Percentiles rank a stretch among this genome's conserved stretches.
phyloP scores from a whole-genome alignment of 2,329 filamentous ascomycete species.

The Mycosphaerella arachidis region DNA sequence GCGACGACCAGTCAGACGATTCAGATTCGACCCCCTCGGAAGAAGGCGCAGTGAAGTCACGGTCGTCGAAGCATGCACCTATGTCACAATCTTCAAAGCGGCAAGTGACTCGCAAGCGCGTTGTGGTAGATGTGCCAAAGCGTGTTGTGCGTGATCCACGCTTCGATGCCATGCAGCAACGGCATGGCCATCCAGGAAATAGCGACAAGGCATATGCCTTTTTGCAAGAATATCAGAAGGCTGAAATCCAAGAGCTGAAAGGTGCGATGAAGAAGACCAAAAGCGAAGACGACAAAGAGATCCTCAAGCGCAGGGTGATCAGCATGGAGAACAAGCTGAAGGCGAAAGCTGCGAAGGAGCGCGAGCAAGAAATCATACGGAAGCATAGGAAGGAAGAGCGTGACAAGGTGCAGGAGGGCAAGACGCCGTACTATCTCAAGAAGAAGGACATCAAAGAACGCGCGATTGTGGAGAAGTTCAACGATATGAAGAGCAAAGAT shows the following conservation, averaged over 20 bases:
- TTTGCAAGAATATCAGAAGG: slow-evolving; percentile 75
- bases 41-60: slow-evolving; percentile 38
- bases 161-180: slow-evolving; percentile 66
- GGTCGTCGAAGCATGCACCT: slow-evolving; percentile 83
- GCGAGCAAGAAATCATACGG: slow-evolving; percentile 63
- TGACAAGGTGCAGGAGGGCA: slow-evolving; percentile 78
- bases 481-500: slow-evolving; percentile 78
- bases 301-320: slow-evolving; percentile 66
- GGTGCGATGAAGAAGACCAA: slow-evolving; percentile 63
- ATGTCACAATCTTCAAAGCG: slow-evolving; percentile 75
- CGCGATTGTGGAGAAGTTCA: slow-evolving; percentile 72
- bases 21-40: slow-evolving; percentile 39
- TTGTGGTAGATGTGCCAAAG: slow-evolving; percentile 61
- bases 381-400: slow-evolving; percentile 80
- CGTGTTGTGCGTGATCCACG: slow-evolving; percentile 71
- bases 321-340: slow-evolving; percentile 76
- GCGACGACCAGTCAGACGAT: slow-evolving; percentile 24
- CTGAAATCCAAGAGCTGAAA: slow-evolving; percentile 75
- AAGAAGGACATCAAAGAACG: slow-evolving; percentile 83
- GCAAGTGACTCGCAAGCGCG: slow-evolving; percentile 75
- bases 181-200: slow-evolving; percentile 38
- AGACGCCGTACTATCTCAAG: slow-evolving; percentile 92
- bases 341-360: slow-evolving; percentile 64
- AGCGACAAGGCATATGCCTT: slow-evolving; percentile 76
- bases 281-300: slow-evolving; percentile 60